These are phyloP conservation scores for Erythrobasidium hasegawianum DNA, from an alignment of 1,284 basidiomycete species.

Conservation along the genomic window DNA sequence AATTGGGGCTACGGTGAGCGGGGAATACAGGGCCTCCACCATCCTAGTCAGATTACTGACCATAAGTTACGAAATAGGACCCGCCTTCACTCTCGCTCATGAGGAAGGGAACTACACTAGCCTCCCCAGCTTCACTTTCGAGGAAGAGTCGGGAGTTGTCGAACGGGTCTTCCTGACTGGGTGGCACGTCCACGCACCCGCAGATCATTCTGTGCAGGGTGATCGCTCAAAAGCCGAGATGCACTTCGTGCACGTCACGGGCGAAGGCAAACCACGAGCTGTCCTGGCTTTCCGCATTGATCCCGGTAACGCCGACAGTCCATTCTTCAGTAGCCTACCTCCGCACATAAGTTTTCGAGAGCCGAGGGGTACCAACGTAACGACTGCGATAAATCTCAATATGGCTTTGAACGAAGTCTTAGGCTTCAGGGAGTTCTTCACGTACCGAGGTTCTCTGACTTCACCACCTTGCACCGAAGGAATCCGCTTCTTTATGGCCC, in stretches of 20 bases:
- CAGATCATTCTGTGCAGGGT: conserved; percentile 39
- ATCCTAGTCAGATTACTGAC: too few species aligned
- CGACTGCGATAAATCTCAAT: conserved; percentile 27
- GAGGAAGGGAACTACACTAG: too few species aligned
- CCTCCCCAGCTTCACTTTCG: too few species aligned
- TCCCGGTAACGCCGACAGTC: conserved; percentile 37
- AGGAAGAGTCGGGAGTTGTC: too few species aligned
- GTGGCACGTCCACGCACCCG: conserved; percentile 41
- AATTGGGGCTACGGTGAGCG: too few species aligned
- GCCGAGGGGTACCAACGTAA: conserved; percentile 15
- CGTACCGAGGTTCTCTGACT: conserved; percentile 39
- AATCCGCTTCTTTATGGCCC: conserved; percentile 40
- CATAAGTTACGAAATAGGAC: too few species aligned
- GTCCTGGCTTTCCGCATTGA: conserved; percentile 41
- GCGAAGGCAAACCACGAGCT: conserved; percentile 36
- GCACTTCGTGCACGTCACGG: conserved; percentile 40
- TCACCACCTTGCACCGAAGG: conserved; percentile 41
- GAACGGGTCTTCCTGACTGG: too few species aligned
- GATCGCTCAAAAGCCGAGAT: conserved; percentile 39
- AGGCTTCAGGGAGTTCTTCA: conserved; percentile 39
- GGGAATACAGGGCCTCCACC: too few species aligned
- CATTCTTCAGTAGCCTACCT: conserved; percentile 37
- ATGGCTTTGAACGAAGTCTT: conserved; percentile 35
- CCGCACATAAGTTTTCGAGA: conserved; percentile 36
- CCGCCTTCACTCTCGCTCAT: too few species aligned